These are phyloP conservation scores for Geotrichum citri-aurantii DNA, from an alignment of 1,139 yeast species.

Conservation along the genomic window DNA sequence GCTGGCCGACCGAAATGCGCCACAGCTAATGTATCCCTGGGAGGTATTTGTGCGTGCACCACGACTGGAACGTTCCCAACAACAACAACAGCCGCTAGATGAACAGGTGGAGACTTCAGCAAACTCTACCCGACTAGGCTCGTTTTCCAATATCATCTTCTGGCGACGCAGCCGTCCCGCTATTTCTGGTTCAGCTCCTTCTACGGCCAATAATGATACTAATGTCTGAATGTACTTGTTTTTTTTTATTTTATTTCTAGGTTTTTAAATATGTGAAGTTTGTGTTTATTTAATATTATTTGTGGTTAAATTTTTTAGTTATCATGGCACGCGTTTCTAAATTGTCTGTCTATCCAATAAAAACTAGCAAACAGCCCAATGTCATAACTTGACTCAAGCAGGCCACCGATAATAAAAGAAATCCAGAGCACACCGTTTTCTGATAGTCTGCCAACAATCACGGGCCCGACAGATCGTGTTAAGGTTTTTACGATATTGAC, in stretches of 20 bases:
- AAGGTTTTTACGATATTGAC: conserved; percentile 82
- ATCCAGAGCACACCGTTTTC: conserved; percentile 45
- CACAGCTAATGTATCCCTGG: conserved; percentile 14
- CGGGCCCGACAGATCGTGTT: conserved; percentile 77
- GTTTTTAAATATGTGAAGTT: not conserved
- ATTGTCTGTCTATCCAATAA: conserved; percentile 16
- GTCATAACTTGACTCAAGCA: conserved; percentile 39
- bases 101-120: not conserved
- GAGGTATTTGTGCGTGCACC: conserved; percentile 15
- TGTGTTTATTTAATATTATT: not conserved
- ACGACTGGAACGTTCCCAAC: not conserved
- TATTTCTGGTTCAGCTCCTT: not conserved
- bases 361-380: conserved; percentile 26
- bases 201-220: not conserved
- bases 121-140: not conserved
- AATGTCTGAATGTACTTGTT: not conserved
- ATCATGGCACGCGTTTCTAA: not conserved
- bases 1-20: not conserved
- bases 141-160: not conserved
- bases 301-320: not conserved
- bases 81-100: not conserved
- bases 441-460: conserved; percentile 71
- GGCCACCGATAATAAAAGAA: conserved; percentile 64
- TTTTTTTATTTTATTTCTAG: not conserved
- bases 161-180: not conserved